Evolutionary conservation across 495 filamentous ascomycete genomes (phyloP).

Genomic region (Aspergillus coremiiformis): DNA sequence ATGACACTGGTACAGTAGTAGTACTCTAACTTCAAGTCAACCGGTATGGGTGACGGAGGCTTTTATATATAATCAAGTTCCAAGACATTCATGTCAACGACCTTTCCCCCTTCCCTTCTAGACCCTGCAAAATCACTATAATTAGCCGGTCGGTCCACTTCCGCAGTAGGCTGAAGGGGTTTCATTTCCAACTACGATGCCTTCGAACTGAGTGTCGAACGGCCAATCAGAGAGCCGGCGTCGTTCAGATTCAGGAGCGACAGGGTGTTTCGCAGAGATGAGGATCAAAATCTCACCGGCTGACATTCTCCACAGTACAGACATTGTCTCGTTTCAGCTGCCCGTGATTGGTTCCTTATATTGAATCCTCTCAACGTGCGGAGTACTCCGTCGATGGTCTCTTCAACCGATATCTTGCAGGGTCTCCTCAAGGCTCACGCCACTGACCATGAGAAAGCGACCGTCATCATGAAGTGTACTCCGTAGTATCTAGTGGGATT

Average conservation of each 20-base stretch:
- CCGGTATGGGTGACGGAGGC: no score
- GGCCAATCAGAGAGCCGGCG: neutral
- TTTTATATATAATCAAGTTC: neutral
- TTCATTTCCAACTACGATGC: neutral
- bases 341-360: neutral
- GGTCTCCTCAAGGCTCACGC: no score
- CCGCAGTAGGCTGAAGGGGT: neutral
- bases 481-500: no score
- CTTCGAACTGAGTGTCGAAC: neutral
- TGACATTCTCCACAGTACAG: conserved; percentile 2
- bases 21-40: no score
- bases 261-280: conserved; percentile 1
- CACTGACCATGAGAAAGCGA: no score
- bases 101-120: no score
- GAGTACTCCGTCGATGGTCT: no score
- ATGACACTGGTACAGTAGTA: no score
- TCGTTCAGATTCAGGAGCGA: neutral
- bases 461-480: no score
- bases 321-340: conserved; percentile 3
- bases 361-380: no score
- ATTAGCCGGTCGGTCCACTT: neutral
- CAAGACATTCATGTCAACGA: neutral
- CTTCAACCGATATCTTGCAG: no score
- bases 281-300: neutral
- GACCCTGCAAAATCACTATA: no score